Evolutionary conservation across 1,139 yeast species (phyloP).

Genomic region (Maudiozyma humilis): DNA sequence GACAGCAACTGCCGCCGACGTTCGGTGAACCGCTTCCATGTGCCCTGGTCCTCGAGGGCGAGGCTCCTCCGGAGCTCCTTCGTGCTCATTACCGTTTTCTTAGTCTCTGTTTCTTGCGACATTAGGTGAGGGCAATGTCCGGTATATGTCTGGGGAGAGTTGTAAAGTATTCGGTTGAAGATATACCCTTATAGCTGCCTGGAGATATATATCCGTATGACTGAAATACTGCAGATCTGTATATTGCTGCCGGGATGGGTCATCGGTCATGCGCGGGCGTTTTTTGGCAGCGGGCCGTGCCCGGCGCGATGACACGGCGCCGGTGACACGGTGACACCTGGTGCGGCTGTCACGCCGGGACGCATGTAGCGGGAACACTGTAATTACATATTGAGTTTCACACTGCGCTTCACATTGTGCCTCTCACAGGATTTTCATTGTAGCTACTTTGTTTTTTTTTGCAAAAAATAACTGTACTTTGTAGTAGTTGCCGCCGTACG

Average conservation of each 20-base stretch:
- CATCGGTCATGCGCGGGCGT: not conserved
- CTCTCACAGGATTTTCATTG: too few relatives aligned
- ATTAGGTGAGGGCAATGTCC: too few relatives aligned
- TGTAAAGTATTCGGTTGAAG: too few relatives aligned
- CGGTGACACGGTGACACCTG: not conserved
- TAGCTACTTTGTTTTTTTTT: too few relatives aligned
- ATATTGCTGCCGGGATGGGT: not conserved
- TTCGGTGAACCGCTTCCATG: constrained; percentile 85
- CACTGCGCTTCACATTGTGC: too few relatives aligned
- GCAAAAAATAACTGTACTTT: too few relatives aligned
- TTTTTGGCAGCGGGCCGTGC: too few relatives aligned
- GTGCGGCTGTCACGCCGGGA: not conserved
- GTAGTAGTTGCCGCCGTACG: too few relatives aligned
- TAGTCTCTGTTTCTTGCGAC: not conserved
- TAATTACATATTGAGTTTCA: too few relatives aligned
- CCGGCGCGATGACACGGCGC: not conserved
- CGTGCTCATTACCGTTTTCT: constrained; percentile 34
- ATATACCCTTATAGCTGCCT: too few relatives aligned
- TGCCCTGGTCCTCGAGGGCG: constrained; percentile 67
- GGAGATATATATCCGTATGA: not conserved
- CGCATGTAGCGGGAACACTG: too few relatives aligned
- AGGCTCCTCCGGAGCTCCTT: constrained; percentile 65
- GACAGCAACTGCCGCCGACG: constrained; percentile 83
- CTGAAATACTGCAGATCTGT: not conserved
- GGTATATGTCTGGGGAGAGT: too few relatives aligned